Conservation (phyloP, 1,284 basidiomycete species). For the Apiotrichum sp. region DNA sequence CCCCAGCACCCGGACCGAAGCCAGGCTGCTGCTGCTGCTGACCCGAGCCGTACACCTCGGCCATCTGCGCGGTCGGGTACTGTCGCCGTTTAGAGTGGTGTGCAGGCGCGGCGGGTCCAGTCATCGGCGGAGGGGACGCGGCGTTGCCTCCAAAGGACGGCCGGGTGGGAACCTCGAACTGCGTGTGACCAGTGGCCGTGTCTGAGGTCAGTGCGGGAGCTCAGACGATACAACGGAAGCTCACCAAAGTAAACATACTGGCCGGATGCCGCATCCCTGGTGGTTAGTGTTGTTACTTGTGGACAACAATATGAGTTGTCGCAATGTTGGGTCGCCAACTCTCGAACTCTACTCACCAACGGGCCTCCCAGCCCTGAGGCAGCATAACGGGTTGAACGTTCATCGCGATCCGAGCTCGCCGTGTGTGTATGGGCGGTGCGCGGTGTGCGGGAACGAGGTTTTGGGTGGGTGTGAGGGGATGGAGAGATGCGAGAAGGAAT, state of each 20-base stretch:
- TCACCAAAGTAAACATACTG: constrained; percentile 76
- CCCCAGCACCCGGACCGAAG: constrained; percentile 12
- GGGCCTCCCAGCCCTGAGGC: constrained; percentile 80
- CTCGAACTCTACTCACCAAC: constrained; percentile 58
- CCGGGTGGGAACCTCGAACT: constrained; percentile 59
- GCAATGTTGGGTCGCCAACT: too few species aligned
- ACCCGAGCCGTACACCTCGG: constrained; percentile 64
- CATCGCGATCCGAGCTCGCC: constrained; percentile 15
- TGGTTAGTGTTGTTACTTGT: neutral
- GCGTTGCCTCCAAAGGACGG: constrained; percentile 24
- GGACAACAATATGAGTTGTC: too few species aligned
- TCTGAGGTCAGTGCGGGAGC: constrained; percentile 18
- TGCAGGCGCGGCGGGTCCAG: constrained; percentile 39
- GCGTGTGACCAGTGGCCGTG: constrained; percentile 52
- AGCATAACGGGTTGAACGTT: constrained; percentile 46
- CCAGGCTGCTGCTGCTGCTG: constrained; percentile 23
- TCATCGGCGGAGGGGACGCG: constrained; percentile 20
- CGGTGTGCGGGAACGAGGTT: neutral
- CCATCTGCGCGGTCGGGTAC: constrained; percentile 77
- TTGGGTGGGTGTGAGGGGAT: neutral
- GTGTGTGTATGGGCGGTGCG: neutral
- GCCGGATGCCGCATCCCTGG: constrained; percentile 72
- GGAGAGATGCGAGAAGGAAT: too few species aligned
- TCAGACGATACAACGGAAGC: constrained; percentile 19
- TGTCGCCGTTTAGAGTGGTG: constrained; percentile 64